Evolutionary conservation across 306 rosid species (phyloP).

Genomic region (Malus asiatica): DNA sequence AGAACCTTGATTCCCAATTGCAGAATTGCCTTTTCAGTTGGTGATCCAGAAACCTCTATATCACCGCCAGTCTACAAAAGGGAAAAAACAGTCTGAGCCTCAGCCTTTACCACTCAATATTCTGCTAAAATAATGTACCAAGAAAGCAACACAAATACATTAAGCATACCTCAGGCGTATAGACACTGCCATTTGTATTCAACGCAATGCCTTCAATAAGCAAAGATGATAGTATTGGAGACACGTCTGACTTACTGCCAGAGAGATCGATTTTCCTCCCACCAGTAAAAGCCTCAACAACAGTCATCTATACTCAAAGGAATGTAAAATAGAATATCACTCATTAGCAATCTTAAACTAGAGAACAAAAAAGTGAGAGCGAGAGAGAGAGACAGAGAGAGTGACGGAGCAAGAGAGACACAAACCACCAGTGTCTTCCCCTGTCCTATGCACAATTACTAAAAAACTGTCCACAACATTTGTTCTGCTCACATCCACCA

Average conservation of each 20-base stretch:
- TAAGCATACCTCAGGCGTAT: conserved; percentile 51
- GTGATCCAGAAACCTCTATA: conserved; percentile 80
- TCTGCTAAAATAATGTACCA: neutral
- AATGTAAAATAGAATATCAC: neutral
- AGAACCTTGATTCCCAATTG: conserved; percentile 64
- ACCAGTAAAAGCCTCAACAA: conserved; percentile 60
- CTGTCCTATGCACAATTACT: neutral
- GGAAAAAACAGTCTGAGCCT: neutral
- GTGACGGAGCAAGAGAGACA: no score
- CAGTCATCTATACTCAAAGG: conserved; percentile 55
- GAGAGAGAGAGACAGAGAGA: no score
- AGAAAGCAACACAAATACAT: neutral
- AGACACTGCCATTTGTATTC: conserved; percentile 73
- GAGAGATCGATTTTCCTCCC: conserved; percentile 48
- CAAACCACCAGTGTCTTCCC: neutral
- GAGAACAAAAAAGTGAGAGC: neutral
- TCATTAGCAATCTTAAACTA: neutral
- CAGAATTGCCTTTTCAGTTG: conserved; percentile 86
- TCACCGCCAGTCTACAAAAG: conserved; percentile 39
- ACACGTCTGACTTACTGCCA: conserved; percentile 38
- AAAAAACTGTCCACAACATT: neutral
- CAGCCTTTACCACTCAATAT: neutral
- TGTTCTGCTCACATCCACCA: neutral
- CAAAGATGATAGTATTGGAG: conserved; percentile 38
- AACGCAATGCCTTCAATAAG: conserved; percentile 69